phyloP scores from a whole-genome alignment of 306 rosid species.

The Potentilla sterilis region DNA sequence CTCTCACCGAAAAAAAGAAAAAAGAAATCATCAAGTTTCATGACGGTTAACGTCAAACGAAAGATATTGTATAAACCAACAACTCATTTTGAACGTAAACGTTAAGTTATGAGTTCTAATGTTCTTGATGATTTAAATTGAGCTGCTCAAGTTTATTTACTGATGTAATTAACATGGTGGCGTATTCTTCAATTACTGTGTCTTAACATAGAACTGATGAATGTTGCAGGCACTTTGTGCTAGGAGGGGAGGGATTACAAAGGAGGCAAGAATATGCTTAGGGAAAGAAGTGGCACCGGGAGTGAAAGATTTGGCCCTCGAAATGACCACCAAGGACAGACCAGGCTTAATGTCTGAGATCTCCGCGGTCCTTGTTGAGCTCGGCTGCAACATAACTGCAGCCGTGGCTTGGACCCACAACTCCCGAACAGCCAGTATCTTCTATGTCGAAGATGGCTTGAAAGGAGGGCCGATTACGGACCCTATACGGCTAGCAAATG shows the following conservation, averaged over 20 bases:
- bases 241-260: constrained; percentile 33
- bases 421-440: constrained; percentile 51
- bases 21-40: too few relatives aligned
- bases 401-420: constrained; percentile 83
- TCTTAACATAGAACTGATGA: background rate
- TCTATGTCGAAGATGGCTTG: constrained; percentile 57
- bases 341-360: constrained; percentile 82
- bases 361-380: constrained; percentile 55
- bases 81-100: background rate
- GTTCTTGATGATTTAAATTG: background rate
- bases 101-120: background rate
- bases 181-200: background rate
- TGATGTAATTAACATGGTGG: background rate
- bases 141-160: background rate
- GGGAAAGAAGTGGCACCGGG: constrained; percentile 33
- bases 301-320: constrained; percentile 51
- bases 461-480: constrained; percentile 54
- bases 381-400: constrained; percentile 56
- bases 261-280: constrained; percentile 10
- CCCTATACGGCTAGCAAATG: constrained; percentile 44
- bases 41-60: too few relatives aligned
- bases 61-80: too few relatives aligned
- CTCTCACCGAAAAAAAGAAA: too few relatives aligned
- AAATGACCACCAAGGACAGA: constrained; percentile 62
- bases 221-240: constrained; percentile 61